Evolutionary conservation across 257 asterid genomes (phyloP).

Genomic region (Orobanche coerulescens): DNA sequence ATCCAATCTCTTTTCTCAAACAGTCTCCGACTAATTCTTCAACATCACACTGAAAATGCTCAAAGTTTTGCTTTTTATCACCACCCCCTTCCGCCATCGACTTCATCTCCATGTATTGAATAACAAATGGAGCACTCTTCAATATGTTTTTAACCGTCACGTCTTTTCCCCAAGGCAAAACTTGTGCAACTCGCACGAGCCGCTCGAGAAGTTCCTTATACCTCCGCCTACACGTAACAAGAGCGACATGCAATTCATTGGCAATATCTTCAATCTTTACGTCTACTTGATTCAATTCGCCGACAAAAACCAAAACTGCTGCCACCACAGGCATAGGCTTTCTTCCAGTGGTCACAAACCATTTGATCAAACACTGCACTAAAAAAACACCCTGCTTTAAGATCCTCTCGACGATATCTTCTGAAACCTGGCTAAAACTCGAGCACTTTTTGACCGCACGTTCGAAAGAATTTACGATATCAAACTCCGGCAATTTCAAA

Average conservation of each 20-base stretch:
- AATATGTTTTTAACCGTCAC: constrained; percentile 55
- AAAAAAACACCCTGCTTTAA: constrained; percentile 69
- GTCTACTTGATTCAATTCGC: constrained; percentile 41
- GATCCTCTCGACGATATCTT: constrained; percentile 42
- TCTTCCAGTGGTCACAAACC: constrained; percentile 81
- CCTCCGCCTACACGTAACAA: constrained; percentile 52
- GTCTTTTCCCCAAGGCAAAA: constrained; percentile 85
- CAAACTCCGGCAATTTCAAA: constrained; percentile 56
- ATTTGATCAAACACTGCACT: constrained; percentile 80
- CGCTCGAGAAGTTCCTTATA: constrained; percentile 61
- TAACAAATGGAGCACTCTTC: constrained; percentile 61
- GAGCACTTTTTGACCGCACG: constrained; percentile 30
- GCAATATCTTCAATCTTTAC: constrained; percentile 59
- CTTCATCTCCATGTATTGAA: constrained; percentile 81
- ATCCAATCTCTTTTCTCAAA: constrained; percentile 28
- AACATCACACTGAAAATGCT: constrained; percentile 33
- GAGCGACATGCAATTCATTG: constrained; percentile 38
- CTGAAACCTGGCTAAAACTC: constrained; percentile 27
- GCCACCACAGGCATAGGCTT: constrained; percentile 76
- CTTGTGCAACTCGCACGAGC: constrained; percentile 61
- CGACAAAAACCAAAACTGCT: constrained; percentile 65
- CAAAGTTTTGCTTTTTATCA: constrained; percentile 25
- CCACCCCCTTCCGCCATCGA: constrained; percentile 32
- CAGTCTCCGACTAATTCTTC: constrained; percentile 48
- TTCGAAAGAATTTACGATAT: constrained; percentile 45